These are phyloP conservation scores for Nicotiana benthamiana DNA, from an alignment of 257 asterid genomes.

Conservation along the genomic window DNA sequence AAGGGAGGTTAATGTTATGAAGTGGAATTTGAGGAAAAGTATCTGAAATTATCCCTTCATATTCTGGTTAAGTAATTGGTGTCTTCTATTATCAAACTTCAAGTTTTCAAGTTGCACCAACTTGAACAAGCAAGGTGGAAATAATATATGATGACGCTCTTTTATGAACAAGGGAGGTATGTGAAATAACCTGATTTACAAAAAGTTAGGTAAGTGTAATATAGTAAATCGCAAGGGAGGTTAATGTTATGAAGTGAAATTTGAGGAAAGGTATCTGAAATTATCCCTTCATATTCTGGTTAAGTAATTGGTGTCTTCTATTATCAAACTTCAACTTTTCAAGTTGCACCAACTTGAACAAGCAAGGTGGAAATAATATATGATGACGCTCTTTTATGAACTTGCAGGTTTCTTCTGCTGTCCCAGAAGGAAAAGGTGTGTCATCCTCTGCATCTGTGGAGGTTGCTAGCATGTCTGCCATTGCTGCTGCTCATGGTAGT, in stretches of 20 bases:
- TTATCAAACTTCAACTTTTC: background rate
- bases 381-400: background rate
- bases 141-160: background rate
- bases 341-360: background rate
- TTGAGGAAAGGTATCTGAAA: background rate
- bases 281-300: background rate
- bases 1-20: background rate
- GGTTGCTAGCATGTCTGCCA: conserved; percentile 94
- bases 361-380: background rate
- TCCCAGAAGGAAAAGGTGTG: conserved; percentile 99
- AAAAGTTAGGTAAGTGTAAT: background rate
- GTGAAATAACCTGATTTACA: background rate
- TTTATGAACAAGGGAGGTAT: background rate
- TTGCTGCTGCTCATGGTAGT: conserved; percentile 88
- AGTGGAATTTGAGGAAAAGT: background rate
- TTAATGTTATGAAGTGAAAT: background rate
- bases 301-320: background rate
- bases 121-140: background rate
- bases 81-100: background rate
- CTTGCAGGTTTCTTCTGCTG: conserved; percentile 91
- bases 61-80: background rate
- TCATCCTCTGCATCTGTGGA: conserved; percentile 97
- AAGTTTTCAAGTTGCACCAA: background rate
- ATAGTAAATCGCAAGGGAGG: background rate
- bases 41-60: background rate